Evolutionary conservation across 208 protist species (phyloP), one percentile per base, ranked within the genome.

Genomic region (Leishmania aethiopica): DNA sequence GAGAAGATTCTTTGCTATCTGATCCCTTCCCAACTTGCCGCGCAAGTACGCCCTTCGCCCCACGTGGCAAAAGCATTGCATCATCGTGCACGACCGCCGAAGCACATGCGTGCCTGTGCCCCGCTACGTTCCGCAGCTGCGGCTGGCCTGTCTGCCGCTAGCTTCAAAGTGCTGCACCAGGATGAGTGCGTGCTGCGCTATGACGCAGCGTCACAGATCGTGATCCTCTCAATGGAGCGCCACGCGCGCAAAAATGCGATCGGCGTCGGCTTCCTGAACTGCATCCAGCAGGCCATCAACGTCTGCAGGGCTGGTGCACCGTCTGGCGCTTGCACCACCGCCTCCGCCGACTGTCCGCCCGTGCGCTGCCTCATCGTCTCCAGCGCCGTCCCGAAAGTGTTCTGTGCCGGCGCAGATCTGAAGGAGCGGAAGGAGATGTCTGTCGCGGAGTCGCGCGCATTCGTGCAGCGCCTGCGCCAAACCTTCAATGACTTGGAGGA

Each of bases 401-500:
- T 97, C 82, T 94, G 90, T 81, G 91, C 92, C 40, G 94, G 94
- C 0, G 91, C 94, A 11, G 94, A 97, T 76, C 82, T 97, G 64
- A 95, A 95, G 81, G 92, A 96, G 84, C 89, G 91, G 17, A 86
- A 91, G 53, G 78, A 70, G 15, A 93, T 95, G 89, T 84, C 86
- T 22, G 81, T 91, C 28, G 57, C 67, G 51, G 88, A 97, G 77
- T 89, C 93, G 40, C 78, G 80, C 45, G 89, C 59, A 45, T 98
- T 98, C 85, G 89, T 98, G 35, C 60, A 92, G 51, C 75, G 83
- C 11, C 80, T 98, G 6, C 88, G 94, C 47, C 81, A 80, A 55
- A 90, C 89, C 25, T 98, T 99, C 69, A 90, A 72, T 55, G 83
- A 90, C 40, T 37, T 99, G 2, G 95, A 97, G 83, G 87, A 90